Evolutionary conservation across 129 eudicot genomes (phyloP).

Genomic region (Centrapalus pauciflorus): DNA sequence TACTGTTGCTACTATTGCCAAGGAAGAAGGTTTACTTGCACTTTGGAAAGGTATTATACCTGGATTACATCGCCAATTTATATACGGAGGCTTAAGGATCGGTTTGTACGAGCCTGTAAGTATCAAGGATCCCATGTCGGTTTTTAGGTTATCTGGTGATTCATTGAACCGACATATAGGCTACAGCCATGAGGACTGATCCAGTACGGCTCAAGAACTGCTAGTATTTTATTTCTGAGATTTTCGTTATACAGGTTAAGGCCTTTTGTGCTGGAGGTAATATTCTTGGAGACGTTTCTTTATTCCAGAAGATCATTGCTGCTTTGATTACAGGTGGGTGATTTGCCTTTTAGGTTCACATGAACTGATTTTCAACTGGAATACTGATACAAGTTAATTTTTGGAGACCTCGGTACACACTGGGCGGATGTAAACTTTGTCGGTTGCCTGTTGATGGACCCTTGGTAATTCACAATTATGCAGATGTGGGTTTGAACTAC

Average conservation of each 20-base stretch:
- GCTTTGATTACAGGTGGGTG: conserved; percentile 78
- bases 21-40: conserved; percentile 83
- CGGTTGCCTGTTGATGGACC: too few relatives aligned
- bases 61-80: conserved; percentile 86
- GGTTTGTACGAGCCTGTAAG: conserved; percentile 91
- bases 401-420: neutral
- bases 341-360: neutral
- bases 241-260: conserved; percentile 63
- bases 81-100: conserved; percentile 93
- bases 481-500: too few relatives aligned
- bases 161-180: conserved; percentile 20
- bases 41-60: conserved; percentile 98
- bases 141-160: conserved; percentile 24
- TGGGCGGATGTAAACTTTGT: too few relatives aligned
- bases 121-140: conserved; percentile 3
- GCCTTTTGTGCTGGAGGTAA: conserved; percentile 56
- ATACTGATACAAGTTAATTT: neutral
- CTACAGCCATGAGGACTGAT: conserved; percentile 9
- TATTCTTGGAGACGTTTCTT: conserved; percentile 49
- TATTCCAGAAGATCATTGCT: conserved; percentile 81
- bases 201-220: conserved; percentile 11
- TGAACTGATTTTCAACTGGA: neutral
- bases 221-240: conserved; percentile 27
- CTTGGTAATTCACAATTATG: too few relatives aligned
- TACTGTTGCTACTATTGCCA: conserved; percentile 73